Base-by-base conservation (phyloP, 345 rosid genomes). In the Dipteronia sinensis region DNA sequence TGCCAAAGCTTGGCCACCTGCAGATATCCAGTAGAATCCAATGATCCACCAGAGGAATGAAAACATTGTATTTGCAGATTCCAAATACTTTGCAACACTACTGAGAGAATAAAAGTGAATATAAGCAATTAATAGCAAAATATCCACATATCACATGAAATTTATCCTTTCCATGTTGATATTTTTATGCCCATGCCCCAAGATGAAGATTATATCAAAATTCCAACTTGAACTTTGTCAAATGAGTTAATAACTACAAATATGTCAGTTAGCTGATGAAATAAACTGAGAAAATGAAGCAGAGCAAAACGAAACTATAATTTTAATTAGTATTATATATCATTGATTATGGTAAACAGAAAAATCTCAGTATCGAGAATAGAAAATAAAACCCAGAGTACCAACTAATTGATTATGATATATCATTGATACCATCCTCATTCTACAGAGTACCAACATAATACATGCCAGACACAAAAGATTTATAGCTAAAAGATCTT, bases 1-100 rank as follows among this genome's bases (percentile, higher is more conserved):
- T 47, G 95, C 91, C 85, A 96, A 81, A 58, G 82, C 75, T 85
- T 92, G 95, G 74, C 93, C 95, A 79, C 97, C 97, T 22, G 95
- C 95, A 75, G 99, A 94, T 63, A 96, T 93, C 99, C 99, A 94
- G 83, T 94, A 96, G 87, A 94, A 96, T 47, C 99, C 99, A 86
- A 94, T 87, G 90, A 94, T 92, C 99, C 99, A 96, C 99, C 99
- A 96, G 74, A 96, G 82, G 86, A 96, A 96, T 1, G 98, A 96
- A 79, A 96, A 91, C 94, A 96, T 90, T n/a, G 99, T 94, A 80
- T 94, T 96, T 47, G 97, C 98, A 69, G 99, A 92, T 82, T 92
- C 99, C 82, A 96, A 85, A 84, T 96, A 94, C 88, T 96, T 96
- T 2, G 97, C 92, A 73, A 87, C 85, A 76, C 90, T 92, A 82